phyloP scores from a whole-genome alignment of 2,329 filamentous ascomycete species.

The Ophiocordyceps camponoti-saundersi region DNA sequence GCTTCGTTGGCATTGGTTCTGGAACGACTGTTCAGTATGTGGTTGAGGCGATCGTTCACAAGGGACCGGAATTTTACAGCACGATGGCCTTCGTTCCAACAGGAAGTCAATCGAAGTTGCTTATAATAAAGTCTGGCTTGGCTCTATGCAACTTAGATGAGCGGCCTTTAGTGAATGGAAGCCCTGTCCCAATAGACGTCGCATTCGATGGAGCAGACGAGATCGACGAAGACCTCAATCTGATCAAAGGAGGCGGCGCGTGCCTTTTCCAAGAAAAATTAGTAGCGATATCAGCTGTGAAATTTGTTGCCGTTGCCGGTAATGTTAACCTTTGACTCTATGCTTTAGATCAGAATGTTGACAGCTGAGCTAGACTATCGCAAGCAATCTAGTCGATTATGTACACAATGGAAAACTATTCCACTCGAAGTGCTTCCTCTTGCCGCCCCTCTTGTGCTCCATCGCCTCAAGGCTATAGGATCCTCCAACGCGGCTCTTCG shows the following conservation, averaged over 20 bases:
- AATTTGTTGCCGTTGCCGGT: slow-evolving; percentile 79
- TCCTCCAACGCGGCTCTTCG: slow-evolving; percentile 55
- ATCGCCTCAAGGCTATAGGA: slow-evolving; percentile 56
- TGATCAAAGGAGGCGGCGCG: slow-evolving; percentile 96
- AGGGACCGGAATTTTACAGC: slow-evolving; percentile 33
- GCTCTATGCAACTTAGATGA: slow-evolving; percentile 63
- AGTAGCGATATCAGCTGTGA: slow-evolving; percentile 67
- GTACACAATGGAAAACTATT: slow-evolving; percentile 64
- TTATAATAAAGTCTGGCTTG: slow-evolving; percentile 67
- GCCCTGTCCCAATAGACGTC: slow-evolving; percentile 52
- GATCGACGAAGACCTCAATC: slow-evolving; percentile 85
- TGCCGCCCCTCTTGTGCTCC: slow-evolving; percentile 60
- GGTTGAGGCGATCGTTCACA: slow-evolving; percentile 59
- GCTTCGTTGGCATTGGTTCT: slow-evolving; percentile 62
- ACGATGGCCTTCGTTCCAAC: slow-evolving; percentile 81
- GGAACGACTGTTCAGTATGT: slow-evolving; percentile 74
- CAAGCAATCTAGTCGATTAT: slow-evolving; percentile 65
- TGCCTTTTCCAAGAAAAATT: slow-evolving; percentile 97
- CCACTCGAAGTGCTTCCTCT: slow-evolving; percentile 89
- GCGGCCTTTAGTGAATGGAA: slow-evolving; percentile 32
- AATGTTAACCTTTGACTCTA: slow-evolving; percentile 10
- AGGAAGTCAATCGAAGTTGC: slow-evolving; percentile 74
- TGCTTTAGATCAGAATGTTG: neutral
- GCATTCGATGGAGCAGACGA: slow-evolving; percentile 96
- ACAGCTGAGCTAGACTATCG: slow-evolving; percentile 50